Conservation (phyloP, 192 early-diverging fungal species). For the Entomortierella beljakovae region DNA sequence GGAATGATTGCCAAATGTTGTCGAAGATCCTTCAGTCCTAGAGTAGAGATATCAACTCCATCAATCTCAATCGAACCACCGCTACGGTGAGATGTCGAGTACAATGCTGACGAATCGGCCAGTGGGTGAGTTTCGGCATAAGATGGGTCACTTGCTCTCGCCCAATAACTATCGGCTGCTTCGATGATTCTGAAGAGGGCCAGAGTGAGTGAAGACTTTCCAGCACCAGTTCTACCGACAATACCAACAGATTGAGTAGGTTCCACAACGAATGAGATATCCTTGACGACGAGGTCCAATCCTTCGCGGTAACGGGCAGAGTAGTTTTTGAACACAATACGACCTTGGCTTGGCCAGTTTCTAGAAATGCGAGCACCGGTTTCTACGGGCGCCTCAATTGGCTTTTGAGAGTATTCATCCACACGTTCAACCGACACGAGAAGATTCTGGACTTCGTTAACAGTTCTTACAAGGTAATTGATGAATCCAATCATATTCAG, state of each 20-base stretch:
- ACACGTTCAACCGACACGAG: background rate
- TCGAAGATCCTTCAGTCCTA: background rate
- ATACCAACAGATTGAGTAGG: background rate
- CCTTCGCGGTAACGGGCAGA: background rate
- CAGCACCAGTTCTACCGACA: background rate
- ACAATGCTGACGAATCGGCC: too few relatives aligned
- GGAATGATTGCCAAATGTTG: background rate
- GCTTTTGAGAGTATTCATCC: background rate
- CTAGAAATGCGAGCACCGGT: background rate
- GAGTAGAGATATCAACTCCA: too few relatives aligned
- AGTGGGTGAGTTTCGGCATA: too few relatives aligned
- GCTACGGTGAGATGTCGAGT: too few relatives aligned
- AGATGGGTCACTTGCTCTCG: too few relatives aligned
- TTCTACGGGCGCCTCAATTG: background rate
- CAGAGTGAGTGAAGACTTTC: background rate
- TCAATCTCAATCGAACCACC: too few relatives aligned
- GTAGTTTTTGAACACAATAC: background rate
- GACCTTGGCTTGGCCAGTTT: background rate
- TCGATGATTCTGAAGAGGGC: background rate
- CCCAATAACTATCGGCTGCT: background rate
- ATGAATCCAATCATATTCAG: background rate
- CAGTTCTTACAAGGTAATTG: background rate
- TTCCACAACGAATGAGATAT: background rate
- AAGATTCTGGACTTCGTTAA: background rate
- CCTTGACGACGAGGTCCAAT: background rate